A percentile compares a stretch with the other conserved stretches of the same genome.
These are phyloP conservation scores for Blastobotrys petasosporus DNA, from an alignment of 1,139 yeast genomes.

Conservation along the genomic window DNA sequence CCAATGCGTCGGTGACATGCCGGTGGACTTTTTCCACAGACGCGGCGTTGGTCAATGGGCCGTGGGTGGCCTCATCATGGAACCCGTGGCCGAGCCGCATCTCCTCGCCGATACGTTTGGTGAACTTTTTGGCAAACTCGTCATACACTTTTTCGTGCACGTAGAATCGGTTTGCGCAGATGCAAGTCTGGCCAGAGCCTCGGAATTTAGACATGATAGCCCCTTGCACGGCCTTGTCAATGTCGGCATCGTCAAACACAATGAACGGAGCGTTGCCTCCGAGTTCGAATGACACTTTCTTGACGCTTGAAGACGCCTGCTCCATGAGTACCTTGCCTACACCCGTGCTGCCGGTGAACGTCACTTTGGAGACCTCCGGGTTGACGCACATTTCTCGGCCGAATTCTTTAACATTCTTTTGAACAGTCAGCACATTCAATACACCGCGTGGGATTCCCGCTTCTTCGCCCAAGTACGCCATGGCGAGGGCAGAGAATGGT, in stretches of 20 bases:
- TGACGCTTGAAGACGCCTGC: conserved; percentile 70
- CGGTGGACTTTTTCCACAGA: conserved; percentile 63
- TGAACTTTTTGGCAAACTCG: conserved; percentile 47
- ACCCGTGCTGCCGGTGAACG: conserved; percentile 86
- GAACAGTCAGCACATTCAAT: conserved; percentile 60
- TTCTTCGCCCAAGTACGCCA: conserved; percentile 62
- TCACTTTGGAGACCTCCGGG: conserved; percentile 60
- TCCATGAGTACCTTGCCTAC: conserved; percentile 77
- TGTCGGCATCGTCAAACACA: conserved; percentile 76
- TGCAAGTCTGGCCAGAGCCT: conserved; percentile 77
- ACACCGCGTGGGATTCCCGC: conserved; percentile 91
- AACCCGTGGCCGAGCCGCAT: conserved; percentile 73
- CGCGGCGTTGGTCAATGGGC: conserved; percentile 67
- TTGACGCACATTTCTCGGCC: conserved; percentile 71
- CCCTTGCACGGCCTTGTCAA: conserved; percentile 71
- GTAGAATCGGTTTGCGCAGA: conserved; percentile 71
- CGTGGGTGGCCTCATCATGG: conserved; percentile 62
- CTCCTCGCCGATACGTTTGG: conserved; percentile 43
- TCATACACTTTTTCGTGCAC: conserved; percentile 61
- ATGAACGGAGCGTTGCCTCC: conserved; percentile 95
- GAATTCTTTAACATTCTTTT: conserved; percentile 44
- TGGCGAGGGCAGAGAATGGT: conserved; percentile 78
- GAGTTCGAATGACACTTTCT: conserved; percentile 78
- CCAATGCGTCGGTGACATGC: conserved; percentile 69
- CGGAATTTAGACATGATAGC: conserved; percentile 64